Percentiles rank a stretch among this genome's conserved stretches.
Conservation (phyloP, 805 yeast species). For the Novakomyces olei region DNA sequence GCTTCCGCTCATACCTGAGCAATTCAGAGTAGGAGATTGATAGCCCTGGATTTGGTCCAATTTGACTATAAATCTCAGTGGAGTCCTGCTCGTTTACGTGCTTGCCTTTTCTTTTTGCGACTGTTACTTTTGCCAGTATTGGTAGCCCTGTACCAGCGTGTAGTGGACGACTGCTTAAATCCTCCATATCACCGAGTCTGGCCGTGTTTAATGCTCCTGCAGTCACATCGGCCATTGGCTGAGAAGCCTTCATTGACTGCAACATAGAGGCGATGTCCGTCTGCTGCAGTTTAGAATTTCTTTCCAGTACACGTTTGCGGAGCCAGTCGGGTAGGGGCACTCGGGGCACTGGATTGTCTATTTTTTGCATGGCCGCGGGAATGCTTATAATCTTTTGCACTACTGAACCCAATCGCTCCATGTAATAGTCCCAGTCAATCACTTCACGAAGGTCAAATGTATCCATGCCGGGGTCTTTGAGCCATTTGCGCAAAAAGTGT, state of each 20-base stretch:
- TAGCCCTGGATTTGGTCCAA: no score
- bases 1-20: no score
- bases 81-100: no score
- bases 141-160: no score
- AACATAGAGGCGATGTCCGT: conserved; percentile 40
- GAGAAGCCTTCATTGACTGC: conserved; percentile 18
- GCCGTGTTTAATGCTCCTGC: conserved; percentile 8
- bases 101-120: no score
- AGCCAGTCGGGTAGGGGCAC: conserved; percentile 92
- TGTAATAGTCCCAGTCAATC: conserved; percentile 83
- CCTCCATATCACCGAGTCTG: conserved; percentile 12
- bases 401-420: conserved; percentile 76
- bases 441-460: conserved; percentile 73
- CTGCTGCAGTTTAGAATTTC: conserved; percentile 54
- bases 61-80: no score
- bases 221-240: conserved; percentile 20
- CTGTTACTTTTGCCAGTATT: no score
- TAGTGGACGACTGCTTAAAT: no score
- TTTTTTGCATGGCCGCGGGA: conserved; percentile 86
- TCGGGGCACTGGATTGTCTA: conserved; percentile 81
- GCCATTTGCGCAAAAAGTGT: conserved; percentile 65
- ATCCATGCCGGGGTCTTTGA: conserved; percentile 50
- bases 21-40: no score
- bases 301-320: conserved; percentile 31
- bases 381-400: conserved; percentile 86